Evolutionary conservation across 306 rosid species (phyloP), one percentile per base, ranked within the genome.

Genomic region (Abrus pulchellus): DNA sequence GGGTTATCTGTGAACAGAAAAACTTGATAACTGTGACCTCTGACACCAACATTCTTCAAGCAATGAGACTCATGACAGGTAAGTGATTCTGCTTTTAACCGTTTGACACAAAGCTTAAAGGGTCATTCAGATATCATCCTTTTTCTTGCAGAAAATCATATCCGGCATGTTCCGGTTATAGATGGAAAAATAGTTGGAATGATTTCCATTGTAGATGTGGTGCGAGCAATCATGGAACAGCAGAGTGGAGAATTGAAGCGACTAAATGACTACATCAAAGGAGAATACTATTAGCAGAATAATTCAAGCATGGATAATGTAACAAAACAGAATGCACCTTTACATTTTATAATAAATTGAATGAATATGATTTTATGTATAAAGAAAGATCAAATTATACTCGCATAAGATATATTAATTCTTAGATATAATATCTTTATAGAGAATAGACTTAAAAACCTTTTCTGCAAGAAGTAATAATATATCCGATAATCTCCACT

Each of bases 51-150:
- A 86, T 95, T 81, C 92, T 95, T 69, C 83, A 86, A 87, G 99
- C 99, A 82, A 91, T 95, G 99, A 84, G 86, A 84, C 89, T 95
- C 29, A 95, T 95, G 99, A 86, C 90, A 80, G 95, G 97, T 90
- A 86, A 80, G 20, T 70, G 3, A 44, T 53, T 62, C 13, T 40
- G 43, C 29, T 11, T 34, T 59, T 47, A 48, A 20, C 49, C 9
- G 7, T 47, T 36, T 44, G 32, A 3, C 1, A 40, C 30, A 27
- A 20, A 6, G 27, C 3, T 36, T 69, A 47, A 32, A 60, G 6
- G 40, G 80, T 57, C 43, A 52, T 49, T 50, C 28, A 36, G 63
- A 68, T 27, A 11, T 14, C 3, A 36, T 1, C 27, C 3, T 53
- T 70, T 20, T 59, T 52, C 9, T 44, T 63, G 77, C 86, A 91